A percentile compares a stretch with the other conserved stretches of the same genome.
phyloP scores from a whole-genome alignment of 2,329 filamentous ascomycete species.

The Rutstroemia sydowiana region DNA sequence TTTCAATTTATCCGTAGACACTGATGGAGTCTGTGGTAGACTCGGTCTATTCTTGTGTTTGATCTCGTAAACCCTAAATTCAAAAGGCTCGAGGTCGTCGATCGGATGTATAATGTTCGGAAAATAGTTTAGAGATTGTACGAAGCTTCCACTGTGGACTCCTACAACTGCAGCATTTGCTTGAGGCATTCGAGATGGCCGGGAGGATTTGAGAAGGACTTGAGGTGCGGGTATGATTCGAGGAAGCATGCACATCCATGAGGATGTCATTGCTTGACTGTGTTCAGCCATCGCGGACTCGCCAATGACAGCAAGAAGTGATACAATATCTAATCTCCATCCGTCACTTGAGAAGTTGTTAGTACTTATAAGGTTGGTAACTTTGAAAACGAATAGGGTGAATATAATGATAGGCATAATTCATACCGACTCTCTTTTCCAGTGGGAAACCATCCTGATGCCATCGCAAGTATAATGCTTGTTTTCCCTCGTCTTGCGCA shows the following conservation, averaged over 20 bases:
- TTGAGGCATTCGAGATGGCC: slow-evolving; percentile 49
- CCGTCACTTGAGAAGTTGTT: slow-evolving; percentile 20
- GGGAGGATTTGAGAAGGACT: slow-evolving; percentile 49
- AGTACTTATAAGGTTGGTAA: neutral
- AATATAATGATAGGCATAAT: neutral
- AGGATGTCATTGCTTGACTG: slow-evolving; percentile 51
- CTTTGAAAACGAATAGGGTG: no score
- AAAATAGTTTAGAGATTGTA: slow-evolving; percentile 53
- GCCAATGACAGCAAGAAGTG: slow-evolving; percentile 55
- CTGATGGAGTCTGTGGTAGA: neutral
- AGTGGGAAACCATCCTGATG: slow-evolving; percentile 18
- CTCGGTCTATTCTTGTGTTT: slow-evolving; percentile 30
- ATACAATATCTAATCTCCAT: slow-evolving; percentile 55
- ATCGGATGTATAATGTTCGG: slow-evolving; percentile 53
- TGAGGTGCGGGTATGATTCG: slow-evolving; percentile 56
- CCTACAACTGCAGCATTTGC: slow-evolving; percentile 48
- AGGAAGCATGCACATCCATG: slow-evolving; percentile 48
- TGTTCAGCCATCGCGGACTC: slow-evolving; percentile 52
- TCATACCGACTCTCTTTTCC: slow-evolving; percentile 4
- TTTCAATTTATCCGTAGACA: neutral
- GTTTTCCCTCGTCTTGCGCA: neutral
- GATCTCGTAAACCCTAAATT: slow-evolving; percentile 44
- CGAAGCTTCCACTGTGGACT: slow-evolving; percentile 48
- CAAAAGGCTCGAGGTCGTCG: slow-evolving; percentile 40
- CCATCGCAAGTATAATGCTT: neutral